These are phyloP conservation scores for Bassia scoparia DNA, from an alignment of 148 eudicot species.

Conservation along the genomic window DNA sequence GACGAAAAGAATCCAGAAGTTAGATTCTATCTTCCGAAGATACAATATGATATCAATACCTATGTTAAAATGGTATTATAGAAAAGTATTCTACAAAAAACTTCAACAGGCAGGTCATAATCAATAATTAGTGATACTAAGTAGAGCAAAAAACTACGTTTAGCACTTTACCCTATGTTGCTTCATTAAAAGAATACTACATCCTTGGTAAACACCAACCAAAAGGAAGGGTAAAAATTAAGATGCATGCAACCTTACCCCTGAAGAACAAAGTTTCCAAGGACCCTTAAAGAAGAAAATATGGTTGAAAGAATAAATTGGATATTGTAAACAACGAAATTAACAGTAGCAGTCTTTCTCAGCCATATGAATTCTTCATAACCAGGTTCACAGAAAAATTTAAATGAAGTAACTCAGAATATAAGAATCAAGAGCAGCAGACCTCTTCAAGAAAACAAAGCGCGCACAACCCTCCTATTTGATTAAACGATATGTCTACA, in stretches of 20 bases:
- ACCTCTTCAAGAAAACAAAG: slow-evolving; percentile 97
- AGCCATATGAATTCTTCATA: not conserved
- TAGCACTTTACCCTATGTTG: not conserved
- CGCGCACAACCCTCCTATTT: slow-evolving; percentile 86
- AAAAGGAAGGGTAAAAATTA: too few relatives aligned
- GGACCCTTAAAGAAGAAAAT: not conserved
- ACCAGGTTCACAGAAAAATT: not conserved
- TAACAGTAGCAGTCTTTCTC: not conserved
- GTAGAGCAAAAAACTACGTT: too few relatives aligned
- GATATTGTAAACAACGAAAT: not conserved
- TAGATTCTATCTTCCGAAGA: not conserved
- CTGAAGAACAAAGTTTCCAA: not conserved
- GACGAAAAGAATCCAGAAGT: too few relatives aligned
- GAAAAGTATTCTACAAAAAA: too few relatives aligned
- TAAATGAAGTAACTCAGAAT: not conserved
- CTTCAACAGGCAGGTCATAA: too few relatives aligned
- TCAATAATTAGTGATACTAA: too few relatives aligned
- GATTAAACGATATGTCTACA: slow-evolving; percentile 94
- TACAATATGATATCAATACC: not conserved
- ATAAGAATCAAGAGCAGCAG: slow-evolving; percentile 7
- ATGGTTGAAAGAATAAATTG: not conserved
- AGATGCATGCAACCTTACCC: not conserved
- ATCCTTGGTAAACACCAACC: not conserved
- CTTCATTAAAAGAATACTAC: not conserved
- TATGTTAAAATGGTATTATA: too few relatives aligned